Evolutionary conservation across 345 rosid species (phyloP), one percentile per base, ranked within the genome.

Genomic region (Diplotaxis tenuifolia): DNA sequence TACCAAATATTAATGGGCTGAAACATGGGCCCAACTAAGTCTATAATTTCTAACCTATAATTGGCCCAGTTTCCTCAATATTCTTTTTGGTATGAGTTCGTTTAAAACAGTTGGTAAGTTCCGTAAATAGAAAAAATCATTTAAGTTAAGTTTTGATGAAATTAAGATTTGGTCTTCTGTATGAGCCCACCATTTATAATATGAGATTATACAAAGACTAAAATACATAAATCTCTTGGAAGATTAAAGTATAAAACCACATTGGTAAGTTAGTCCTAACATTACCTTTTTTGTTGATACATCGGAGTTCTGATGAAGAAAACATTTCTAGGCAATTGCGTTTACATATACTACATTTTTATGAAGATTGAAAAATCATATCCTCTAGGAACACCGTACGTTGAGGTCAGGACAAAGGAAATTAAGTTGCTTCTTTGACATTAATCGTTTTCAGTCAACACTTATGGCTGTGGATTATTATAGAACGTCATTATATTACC

Each of bases 241-340:
- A 87, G 90, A 69, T 85, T 86, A 67, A 79, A 86, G 74, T 85
- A 82, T 71, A 86, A 83, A 84, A 85, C 86, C 84, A 81, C 87
- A 87, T 79, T 87, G 91, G 89, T 85, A 73, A 80, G 84, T 59
- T 19, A 42, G 18, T 67, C 53, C 7, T 61, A 10, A 52, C 49
- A 64, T 14, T 12, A 27, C 4, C 3, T 64, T 16, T 40, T 15
- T 72, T 64, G 32, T 22, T 62, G 6, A 7, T 71, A 52, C 38
- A 62, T 50, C 14, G 9, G 7, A 49, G 47, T 14, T 28, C 52
- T 7, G 31, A 71, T 47, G 22, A n/a, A 59, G 22, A 42, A 19
- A n/a, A 47, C 7, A 19, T 45, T 9, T 28, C 16, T 29, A 58
- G 36, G 25, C n/a, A 16, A 15, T 20, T 49, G 8, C 21, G 4